These are phyloP conservation scores for Corymbia citriodora DNA, from an alignment of 441 rosid genomes.

Conservation along the genomic window DNA sequence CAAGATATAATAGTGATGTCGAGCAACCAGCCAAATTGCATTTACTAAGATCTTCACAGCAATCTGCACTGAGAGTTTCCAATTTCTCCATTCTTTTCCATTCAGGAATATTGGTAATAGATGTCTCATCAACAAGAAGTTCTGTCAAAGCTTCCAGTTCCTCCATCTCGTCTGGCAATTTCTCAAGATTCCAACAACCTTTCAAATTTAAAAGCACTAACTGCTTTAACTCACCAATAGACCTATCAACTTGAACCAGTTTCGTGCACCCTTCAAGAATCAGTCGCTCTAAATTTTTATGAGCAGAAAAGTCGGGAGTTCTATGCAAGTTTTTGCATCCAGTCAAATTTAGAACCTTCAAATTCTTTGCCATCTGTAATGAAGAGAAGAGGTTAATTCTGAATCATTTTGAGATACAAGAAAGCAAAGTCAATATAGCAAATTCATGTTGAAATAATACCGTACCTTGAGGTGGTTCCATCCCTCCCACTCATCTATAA, in stretches of 20 bases:
- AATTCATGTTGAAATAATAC: background rate
- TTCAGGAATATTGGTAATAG: too few species aligned
- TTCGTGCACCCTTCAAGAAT: too few species aligned
- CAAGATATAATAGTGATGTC: rapidly evolving
- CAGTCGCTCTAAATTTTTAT: background rate
- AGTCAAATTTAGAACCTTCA: background rate
- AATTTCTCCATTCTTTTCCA: too few species aligned
- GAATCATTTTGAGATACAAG: background rate
- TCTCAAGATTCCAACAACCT: too few species aligned
- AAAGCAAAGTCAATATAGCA: background rate
- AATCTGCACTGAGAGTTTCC: too few species aligned
- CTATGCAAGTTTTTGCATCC: rapidly evolving
- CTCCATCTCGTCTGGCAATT: too few species aligned
- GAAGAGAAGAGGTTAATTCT: background rate
- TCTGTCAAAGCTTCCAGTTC: too few species aligned
- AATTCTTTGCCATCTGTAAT: background rate
- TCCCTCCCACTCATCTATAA: background rate
- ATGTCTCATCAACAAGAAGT: too few species aligned
- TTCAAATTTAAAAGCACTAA: too few species aligned
- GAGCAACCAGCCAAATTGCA: background rate
- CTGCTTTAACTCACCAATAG: too few species aligned
- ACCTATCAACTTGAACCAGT: too few species aligned
- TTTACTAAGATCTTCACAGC: rapidly evolving
- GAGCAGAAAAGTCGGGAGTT: background rate
- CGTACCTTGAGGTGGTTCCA: background rate